Conservation (phyloP, 2,329 filamentous ascomycete genomes). For the Pyrenophora seminiperda region DNA sequence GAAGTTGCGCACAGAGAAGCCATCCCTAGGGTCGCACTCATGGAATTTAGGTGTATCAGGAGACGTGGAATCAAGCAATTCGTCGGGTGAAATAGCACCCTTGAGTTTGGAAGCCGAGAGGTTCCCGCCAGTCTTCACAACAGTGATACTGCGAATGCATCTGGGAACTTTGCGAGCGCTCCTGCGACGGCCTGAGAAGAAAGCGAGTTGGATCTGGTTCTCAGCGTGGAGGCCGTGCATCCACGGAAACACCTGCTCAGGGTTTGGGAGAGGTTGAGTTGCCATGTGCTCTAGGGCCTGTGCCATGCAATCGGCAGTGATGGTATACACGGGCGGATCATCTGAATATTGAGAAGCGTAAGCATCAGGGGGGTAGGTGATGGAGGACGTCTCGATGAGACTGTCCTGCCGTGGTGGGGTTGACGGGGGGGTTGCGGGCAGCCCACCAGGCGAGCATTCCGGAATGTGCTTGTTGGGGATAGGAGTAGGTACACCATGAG, state of each 20-base stretch:
- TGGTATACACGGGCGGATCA: conserved; percentile 69
- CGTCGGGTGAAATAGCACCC: conserved; percentile 81
- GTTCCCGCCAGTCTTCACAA: conserved; percentile 89
- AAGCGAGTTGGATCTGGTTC: conserved; percentile 86
- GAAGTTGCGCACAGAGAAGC: conserved; percentile 96
- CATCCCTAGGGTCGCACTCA: conserved; percentile 83
- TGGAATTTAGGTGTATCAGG: conserved; percentile 68
- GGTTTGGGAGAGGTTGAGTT: conserved; percentile 79
- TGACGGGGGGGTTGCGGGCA: conserved; percentile 56
- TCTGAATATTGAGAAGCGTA: conserved; percentile 60
- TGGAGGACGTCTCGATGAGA: conserved; percentile 65
- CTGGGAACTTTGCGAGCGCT: conserved; percentile 71
- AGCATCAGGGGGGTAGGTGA: conserved; percentile 74
- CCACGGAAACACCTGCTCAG: conserved; percentile 93
- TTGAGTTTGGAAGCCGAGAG: conserved; percentile 76
- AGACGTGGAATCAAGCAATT: conserved; percentile 66
- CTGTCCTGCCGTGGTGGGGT: conserved; percentile 67
- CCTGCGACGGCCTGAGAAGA: conserved; percentile 80
- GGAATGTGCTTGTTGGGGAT: conserved; percentile 87
- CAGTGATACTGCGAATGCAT: conserved; percentile 78
- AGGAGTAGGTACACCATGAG: conserved; percentile 64
- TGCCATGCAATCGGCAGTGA: conserved; percentile 70
- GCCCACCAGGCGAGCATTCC: conserved; percentile 80
- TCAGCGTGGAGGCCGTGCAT: conserved; percentile 88
- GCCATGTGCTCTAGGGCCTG: conserved; percentile 77